Base-by-base conservation (phyloP, 1,284 basidiomycete genomes). In the Nidula niveotomentosa region DNA sequence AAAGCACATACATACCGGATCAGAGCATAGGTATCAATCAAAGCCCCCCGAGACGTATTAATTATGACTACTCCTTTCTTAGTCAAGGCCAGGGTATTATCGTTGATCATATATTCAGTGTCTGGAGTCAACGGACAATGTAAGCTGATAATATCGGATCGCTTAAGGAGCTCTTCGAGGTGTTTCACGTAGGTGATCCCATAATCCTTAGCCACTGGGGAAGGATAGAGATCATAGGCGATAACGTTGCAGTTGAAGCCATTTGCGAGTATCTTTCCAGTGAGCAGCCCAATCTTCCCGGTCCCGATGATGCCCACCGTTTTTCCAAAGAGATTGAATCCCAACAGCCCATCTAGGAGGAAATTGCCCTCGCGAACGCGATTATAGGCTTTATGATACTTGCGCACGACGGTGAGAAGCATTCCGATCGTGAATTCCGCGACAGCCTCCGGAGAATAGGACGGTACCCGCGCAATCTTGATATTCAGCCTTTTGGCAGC, bases 381-480 rank as follows among this genome's bases (percentile, higher is more conserved):
- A 48, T 67, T 68, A 54, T 71, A 74, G 10, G 73, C 70, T 56
- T 75, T 75, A 63, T 75, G 73, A 55, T 73, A 75, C 57, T 75
- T 75, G 53, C 73, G 69, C 8, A 74, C 61, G 36, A 75, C 70
- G 36, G 72, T 75, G 61, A 75, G 59, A 51, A 75, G 66, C 71
- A 74, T 75, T n/a, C 73, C 73, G 23, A 75, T 69, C n/a, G 72
- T 65, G 58, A 75, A 75, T 56, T 75, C 73, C 8, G 73, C 73
- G 18, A 75, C 69, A 6, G 73, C 70, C 60, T 73, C 72, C 3
- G 73, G 72, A 13, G 73, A 71, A 57, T 75, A 75, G 7, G 73
- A 67, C 6, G 73, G 73, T 3, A 74, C 73, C 3, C 71, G 68
- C 6, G 63, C 69, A 33, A 75, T 69, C 54, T 69, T 69, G 58